Conservation (phyloP, 2,329 filamentous ascomycete species). For the Aspergillus eucalypticola region DNA sequence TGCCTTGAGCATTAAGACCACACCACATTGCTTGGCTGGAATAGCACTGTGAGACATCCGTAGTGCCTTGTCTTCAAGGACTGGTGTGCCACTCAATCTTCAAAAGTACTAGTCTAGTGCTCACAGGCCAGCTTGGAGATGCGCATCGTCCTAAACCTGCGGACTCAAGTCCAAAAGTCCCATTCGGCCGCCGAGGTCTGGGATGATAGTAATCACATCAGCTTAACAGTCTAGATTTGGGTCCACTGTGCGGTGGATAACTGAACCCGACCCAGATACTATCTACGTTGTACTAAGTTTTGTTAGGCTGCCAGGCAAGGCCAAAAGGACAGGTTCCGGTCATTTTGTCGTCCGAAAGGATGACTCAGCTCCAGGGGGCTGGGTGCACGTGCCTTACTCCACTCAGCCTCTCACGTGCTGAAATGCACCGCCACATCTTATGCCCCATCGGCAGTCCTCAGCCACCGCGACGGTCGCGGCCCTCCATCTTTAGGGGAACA, state of each 20-base stretch:
- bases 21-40: neutral
- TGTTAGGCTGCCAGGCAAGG: neutral
- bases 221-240: slow-evolving; percentile 1
- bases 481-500: slow-evolving; percentile 13
- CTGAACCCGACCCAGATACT: neutral
- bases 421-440: slow-evolving; percentile 1
- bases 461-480: slow-evolving; percentile 19
- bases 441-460: neutral
- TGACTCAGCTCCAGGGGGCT: neutral
- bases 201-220: neutral
- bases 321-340: neutral
- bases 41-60: neutral
- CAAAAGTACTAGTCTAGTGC: no score
- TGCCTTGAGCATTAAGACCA: no score
- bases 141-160: neutral
- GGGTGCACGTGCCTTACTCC: neutral
- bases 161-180: neutral
- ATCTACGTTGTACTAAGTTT: neutral
- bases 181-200: neutral
- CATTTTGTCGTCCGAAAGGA: neutral
- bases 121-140: neutral
- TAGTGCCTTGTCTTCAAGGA: neutral
- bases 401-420: slow-evolving; percentile 5
- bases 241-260: slow-evolving; percentile 1
- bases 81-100: no score